phyloP scores from a whole-genome alignment of 139 green algal genomes.

The Chlorella sp. region DNA sequence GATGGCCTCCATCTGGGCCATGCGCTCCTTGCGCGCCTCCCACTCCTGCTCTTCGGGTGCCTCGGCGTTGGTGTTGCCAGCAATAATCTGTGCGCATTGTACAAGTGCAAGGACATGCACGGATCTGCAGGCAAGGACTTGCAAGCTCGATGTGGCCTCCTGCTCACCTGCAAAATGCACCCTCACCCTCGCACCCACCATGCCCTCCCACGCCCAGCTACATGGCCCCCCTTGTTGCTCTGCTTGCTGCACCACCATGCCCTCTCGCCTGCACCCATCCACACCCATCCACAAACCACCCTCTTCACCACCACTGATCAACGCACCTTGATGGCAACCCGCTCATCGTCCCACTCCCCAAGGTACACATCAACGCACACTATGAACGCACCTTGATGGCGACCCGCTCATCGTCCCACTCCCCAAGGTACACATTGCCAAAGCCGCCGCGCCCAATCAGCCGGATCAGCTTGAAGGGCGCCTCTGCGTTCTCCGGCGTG shows the following conservation, averaged over 20 bases:
- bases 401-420: conserved; percentile 30
- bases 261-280: too few relatives aligned
- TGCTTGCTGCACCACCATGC: too few relatives aligned
- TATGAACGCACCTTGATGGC: conserved; percentile 43
- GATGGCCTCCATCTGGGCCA: conserved; percentile 46
- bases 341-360: conserved; percentile 27
- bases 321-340: conserved; percentile 39
- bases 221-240: too few relatives aligned
- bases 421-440: conserved; percentile 32
- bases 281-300: too few relatives aligned
- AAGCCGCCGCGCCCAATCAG: conserved; percentile 36
- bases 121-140: too few relatives aligned
- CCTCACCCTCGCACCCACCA: too few relatives aligned
- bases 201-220: too few relatives aligned
- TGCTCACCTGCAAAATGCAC: too few relatives aligned
- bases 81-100: too few relatives aligned
- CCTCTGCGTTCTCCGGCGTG: conserved; percentile 6
- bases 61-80: conserved; percentile 6
- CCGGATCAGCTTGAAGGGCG: conserved; percentile 8
- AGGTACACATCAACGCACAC: conserved; percentile 38
- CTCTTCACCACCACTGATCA: too few relatives aligned
- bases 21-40: conserved; percentile 39
- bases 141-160: too few relatives aligned
- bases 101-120: too few relatives aligned
- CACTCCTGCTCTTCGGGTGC: conserved; percentile 38